Conservation (phyloP, 192 early-diverging fungal genomes). For the Chytriomyces sp. region DNA sequence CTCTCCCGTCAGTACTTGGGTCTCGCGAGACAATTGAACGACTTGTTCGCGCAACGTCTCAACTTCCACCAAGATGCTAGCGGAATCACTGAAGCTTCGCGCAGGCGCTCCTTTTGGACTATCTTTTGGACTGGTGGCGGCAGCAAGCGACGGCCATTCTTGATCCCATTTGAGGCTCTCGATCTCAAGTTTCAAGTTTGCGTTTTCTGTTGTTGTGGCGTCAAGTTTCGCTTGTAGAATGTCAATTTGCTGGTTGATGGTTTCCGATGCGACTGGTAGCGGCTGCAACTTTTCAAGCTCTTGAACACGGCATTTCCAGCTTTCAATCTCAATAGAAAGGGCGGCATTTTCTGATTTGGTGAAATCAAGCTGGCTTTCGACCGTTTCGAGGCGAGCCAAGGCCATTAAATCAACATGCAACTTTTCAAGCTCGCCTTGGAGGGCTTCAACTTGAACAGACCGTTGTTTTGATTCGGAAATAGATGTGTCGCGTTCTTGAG, state of each 20-base stretch:
- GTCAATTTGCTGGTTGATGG: neutral
- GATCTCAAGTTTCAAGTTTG: neutral
- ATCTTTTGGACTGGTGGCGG: neutral
- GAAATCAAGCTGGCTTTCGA: no score
- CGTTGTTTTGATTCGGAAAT: neutral
- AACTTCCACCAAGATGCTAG: conserved; percentile 1
- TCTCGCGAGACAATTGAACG: neutral
- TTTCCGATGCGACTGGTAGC: no score
- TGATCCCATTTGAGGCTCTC: conserved; percentile 15
- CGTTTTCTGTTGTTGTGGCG: neutral
- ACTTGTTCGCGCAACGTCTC: conserved; percentile 1
- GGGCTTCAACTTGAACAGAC: neutral
- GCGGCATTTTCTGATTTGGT: no score
- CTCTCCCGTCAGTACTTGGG: neutral
- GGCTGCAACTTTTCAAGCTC: no score
- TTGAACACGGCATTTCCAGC: no score
- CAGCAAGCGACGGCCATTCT: conserved; percentile 14
- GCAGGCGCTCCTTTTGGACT: neutral
- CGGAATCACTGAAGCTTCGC: neutral
- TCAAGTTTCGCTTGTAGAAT: neutral
- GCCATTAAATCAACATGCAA: no score
- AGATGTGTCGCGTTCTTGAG: neutral
- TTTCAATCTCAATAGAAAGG: no score
- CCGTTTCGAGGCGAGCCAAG: no score
- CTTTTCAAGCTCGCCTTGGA: neutral